phyloP scores from a whole-genome alignment of 306 rosid genomes.

The Glycine soja region DNA sequence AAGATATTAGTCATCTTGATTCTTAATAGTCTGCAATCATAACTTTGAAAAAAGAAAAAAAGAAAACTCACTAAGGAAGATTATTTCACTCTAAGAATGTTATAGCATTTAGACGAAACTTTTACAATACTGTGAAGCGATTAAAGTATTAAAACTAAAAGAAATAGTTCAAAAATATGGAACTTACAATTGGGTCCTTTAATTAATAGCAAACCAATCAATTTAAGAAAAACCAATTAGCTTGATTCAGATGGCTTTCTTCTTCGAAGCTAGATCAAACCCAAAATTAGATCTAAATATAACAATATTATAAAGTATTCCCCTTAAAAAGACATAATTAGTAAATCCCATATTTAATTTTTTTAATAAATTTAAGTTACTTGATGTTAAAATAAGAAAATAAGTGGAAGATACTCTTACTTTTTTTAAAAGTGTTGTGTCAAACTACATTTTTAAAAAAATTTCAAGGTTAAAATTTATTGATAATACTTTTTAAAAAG shows the following conservation, averaged over 20 bases:
- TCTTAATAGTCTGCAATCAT: neutral
- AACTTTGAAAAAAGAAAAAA: neutral
- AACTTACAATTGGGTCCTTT: neutral
- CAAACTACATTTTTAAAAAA: too few species aligned
- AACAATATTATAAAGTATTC: neutral
- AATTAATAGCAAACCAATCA: neutral
- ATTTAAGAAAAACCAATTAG: neutral
- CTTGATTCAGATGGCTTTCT: neutral
- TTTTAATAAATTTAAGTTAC: neutral
- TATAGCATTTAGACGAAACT: neutral
- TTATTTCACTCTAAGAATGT: neutral
- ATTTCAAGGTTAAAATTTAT: too few species aligned
- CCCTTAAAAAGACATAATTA: too few species aligned
- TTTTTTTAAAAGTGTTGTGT: too few species aligned
- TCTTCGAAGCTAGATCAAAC: neutral
- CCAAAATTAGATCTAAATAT: neutral
- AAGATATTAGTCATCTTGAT: neutral
- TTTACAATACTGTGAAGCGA: neutral
- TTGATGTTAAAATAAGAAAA: neutral
- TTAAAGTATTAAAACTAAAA: neutral
- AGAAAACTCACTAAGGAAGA: neutral
- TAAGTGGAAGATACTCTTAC: too few species aligned
- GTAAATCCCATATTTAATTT: too few species aligned
- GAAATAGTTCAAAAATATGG: neutral
- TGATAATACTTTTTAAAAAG: too few species aligned